Evolutionary conservation across 257 asterid species (phyloP), one percentile per base, ranked within the genome.

Genomic region (Solanum chmielewskii): DNA sequence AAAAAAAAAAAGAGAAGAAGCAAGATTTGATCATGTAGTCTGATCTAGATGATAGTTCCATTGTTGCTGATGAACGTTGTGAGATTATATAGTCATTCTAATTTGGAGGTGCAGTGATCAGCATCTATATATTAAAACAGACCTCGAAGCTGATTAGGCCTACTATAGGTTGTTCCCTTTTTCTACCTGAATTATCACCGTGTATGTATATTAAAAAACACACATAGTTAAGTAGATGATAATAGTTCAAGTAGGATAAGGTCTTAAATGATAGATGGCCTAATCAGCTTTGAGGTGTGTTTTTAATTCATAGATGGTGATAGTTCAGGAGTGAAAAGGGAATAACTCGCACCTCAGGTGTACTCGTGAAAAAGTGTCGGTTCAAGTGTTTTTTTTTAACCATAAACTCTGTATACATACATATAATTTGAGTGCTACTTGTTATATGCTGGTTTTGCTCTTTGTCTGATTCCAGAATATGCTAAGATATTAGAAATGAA

Each of bases 151-250:
- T 59, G 27, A 3, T 59, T 20, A 8, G 11, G 5, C 66, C 66
- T 3, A 0, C 27, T 59, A 59, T 59, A 1, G 5, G 12, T 59
- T 59, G 25, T 8, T 20, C 0, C 47, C 13, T 0, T 20, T 56
- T 56, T 2, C 64, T 56, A 56, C 64, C 21, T 56, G 64, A 20
- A 56, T 4, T 56, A n/a, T 56, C 25, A 56, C 64, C 64, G 21
- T 56, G 0, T 56, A 20, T 56, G 64, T 56, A 56, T 56, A 37
- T 37, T 37, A 37, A 7, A 56, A 56, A 2, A 20, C 64, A 18
- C 0, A 20, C 66, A 20, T 56, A 56, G 66, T 56, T 56, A 56
- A 56, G 66, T 18, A 56, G 0, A 56, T 52, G 66, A n/a, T 56
- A 56, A 20, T 56, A 11, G 66, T 56, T 56, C 25, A 56, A 0